These are phyloP conservation scores for Cardamine occulta DNA, from an alignment of 345 rosid species.

Conservation along the genomic window DNA sequence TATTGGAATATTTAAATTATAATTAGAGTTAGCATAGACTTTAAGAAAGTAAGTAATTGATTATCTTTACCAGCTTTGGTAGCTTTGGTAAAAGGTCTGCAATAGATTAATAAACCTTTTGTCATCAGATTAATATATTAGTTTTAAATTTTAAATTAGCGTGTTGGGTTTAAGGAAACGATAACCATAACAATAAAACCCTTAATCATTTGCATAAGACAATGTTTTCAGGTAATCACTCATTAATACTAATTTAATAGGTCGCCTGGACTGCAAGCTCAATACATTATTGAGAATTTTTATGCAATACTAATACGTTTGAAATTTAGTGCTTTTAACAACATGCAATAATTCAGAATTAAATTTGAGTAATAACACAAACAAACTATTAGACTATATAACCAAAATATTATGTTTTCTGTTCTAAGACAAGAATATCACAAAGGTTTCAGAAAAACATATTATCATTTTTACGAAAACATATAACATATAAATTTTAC, in stretches of 20 bases:
- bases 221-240: slow-evolving; percentile 25
- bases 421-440: not conserved
- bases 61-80: slow-evolving; percentile 19
- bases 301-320: not conserved
- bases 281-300: not conserved
- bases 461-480: not conserved
- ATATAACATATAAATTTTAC: too few relatives aligned
- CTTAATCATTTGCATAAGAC: slow-evolving; percentile 30
- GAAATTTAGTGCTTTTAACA: not conserved
- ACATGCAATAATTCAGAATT: not conserved
- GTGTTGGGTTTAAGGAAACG: slow-evolving; percentile 47
- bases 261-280: slow-evolving; percentile 4
- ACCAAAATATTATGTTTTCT: too few relatives aligned
- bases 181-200: not conserved
- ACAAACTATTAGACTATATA: too few relatives aligned
- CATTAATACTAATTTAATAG: slow-evolving; percentile 26
- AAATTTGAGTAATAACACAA: not conserved
- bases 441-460: not conserved
- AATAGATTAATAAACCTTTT: not conserved
- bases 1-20: too few relatives aligned
- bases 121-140: slow-evolving; percentile 9
- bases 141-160: slow-evolving; percentile 17
- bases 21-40: too few relatives aligned
- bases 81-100: not conserved
- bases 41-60: not conserved